phyloP scores from a whole-genome alignment of 2,329 filamentous ascomycete genomes.

The Aspergillus quadricinctus region DNA sequence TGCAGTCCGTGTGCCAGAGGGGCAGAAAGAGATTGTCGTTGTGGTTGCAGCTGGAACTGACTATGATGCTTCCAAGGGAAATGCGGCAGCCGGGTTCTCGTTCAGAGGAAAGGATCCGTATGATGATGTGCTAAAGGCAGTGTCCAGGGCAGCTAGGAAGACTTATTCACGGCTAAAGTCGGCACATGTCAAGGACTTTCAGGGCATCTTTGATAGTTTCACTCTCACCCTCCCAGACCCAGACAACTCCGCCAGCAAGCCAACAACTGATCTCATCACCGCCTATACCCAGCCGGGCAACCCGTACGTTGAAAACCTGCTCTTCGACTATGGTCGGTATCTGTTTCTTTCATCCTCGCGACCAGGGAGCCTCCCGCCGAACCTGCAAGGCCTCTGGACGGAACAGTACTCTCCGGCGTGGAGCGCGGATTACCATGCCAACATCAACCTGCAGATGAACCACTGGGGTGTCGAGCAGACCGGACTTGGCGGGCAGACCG shows the following conservation, averaged over 20 bases:
- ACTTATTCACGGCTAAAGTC: constrained; percentile 10
- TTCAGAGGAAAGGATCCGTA: constrained; percentile 49
- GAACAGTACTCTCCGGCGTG: constrained; percentile 45
- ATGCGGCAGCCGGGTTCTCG: constrained; percentile 39
- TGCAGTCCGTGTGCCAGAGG: not conserved
- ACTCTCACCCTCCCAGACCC: constrained; percentile 38
- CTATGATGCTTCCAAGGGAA: constrained; percentile 50
- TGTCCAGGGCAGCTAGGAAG: constrained; percentile 2
- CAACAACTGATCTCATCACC: constrained; percentile 27
- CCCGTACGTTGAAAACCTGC: constrained; percentile 49
- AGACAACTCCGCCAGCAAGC: constrained; percentile 13
- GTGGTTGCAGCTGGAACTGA: constrained; percentile 43
- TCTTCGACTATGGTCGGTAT: constrained; percentile 52
- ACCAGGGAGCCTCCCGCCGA: constrained; percentile 49
- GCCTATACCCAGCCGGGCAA: constrained; percentile 37
- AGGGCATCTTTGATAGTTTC: constrained; percentile 21
- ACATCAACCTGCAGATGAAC: constrained; percentile 62
- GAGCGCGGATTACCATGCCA: constrained; percentile 54
- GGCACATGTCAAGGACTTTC: constrained; percentile 15
- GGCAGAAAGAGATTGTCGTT: constrained; percentile 21
- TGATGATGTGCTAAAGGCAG: constrained; percentile 30
- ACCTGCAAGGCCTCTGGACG: constrained; percentile 56
- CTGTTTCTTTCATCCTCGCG: constrained; percentile 53
- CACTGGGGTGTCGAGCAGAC: constrained; percentile 55
- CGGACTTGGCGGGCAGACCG: constrained; percentile 43